Evolutionary conservation across 129 eudicot genomes (phyloP), one percentile per base, ranked within the genome.

Genomic region (Helichrysum umbraculigerum): DNA sequence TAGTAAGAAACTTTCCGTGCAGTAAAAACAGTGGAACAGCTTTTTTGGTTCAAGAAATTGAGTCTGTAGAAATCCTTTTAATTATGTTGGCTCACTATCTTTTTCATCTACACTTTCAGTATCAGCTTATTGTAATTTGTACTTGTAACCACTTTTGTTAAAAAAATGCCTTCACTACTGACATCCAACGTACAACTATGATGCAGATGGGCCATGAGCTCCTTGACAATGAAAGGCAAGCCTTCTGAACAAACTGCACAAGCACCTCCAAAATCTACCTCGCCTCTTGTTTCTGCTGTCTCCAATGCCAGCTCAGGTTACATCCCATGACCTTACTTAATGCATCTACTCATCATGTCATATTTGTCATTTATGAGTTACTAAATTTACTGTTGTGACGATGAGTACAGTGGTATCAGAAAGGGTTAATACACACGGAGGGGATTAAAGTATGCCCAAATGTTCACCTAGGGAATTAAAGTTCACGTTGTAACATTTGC

Each of bases 151-250:
- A 3, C 37, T 62, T 19, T 28, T 29, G n/a, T 64, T 17, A 60
- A 25, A 34, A 5, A 33, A 59, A 20, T 20, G 4, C 14, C 68
- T 28, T 72, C 17, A 6, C 30, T 35, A 25, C 28, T 41, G 21
- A 59, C 59, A 62, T 68, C 47, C 9, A 22, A 68, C 75, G 39
- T 30, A 25, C 14, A 22, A 56, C 20, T 56, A n/a, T 72, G 58
- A 69, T 77, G 82, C 97, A 94, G 98, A 83, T 94, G 98, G 98
- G 98, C 97, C 50, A 94, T 91, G 98, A 94, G 93, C 75, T 91
- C 97, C 51, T 87, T 94, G 87, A 85, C 96, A 32, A 71, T 78
- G 19, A 91, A 91, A 87, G 92, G 88, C 79, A 94, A 94, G 86
- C 78, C 92, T 71, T 85, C 96, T 70, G 98, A 93, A 66, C 98